Evolutionary conservation across 306 rosid species (phyloP).

Genomic region (Leucaena leucocephala): DNA sequence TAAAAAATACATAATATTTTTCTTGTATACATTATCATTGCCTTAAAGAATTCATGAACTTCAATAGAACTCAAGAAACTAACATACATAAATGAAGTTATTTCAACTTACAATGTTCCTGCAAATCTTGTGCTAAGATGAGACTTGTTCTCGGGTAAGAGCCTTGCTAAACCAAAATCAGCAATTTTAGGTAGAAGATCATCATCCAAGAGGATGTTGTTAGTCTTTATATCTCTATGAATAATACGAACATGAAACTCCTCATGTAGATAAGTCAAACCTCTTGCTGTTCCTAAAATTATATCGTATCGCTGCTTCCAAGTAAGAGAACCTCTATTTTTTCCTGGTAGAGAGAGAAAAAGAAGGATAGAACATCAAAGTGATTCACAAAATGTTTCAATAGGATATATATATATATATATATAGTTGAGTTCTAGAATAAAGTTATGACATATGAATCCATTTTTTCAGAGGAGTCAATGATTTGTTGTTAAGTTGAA

Average conservation of each 20-base stretch:
- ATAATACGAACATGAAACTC: not conserved
- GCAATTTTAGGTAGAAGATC: not conserved
- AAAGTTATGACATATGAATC: too few species aligned
- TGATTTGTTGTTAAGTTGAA: too few species aligned
- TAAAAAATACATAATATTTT: not conserved
- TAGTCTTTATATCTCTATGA: not conserved
- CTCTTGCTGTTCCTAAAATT: not conserved
- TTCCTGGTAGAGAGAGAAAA: constrained; percentile 5
- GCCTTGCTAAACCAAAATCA: not conserved
- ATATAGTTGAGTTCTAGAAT: too few species aligned
- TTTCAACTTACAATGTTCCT: constrained; percentile 50
- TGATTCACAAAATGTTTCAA: not conserved
- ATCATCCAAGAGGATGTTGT: not conserved
- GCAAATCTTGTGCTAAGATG: constrained; percentile 32
- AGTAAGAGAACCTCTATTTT: constrained; percentile 33
- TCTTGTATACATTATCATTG: too few species aligned
- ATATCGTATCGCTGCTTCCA: not conserved
- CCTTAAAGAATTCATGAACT: too few species aligned
- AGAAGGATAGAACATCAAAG: not conserved
- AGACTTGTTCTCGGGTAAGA: not conserved
- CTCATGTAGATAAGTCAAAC: not conserved
- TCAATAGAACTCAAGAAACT: not conserved
- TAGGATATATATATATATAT: not conserved
- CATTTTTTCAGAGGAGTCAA: too few species aligned
- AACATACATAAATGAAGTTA: not conserved